Conservation (phyloP, 164 flowering plant genomes). For the Protea cynaroides region DNA sequence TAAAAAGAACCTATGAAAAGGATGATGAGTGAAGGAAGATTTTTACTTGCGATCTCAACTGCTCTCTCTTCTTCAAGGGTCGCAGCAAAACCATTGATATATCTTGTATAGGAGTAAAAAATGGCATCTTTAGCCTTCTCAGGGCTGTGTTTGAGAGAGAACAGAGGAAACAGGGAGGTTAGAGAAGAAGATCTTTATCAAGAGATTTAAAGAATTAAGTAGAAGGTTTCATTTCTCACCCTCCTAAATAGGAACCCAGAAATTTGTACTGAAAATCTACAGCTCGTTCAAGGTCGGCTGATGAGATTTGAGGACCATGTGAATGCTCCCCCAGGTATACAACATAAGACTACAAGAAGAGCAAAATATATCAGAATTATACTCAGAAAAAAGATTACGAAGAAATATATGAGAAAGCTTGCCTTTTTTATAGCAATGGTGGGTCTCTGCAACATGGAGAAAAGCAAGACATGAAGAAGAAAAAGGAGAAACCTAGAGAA, state of each 20-base stretch:
- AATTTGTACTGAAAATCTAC: slow-evolving; percentile 42
- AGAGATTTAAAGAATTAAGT: not conserved
- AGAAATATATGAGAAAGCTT: slow-evolving; percentile 10
- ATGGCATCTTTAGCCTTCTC: slow-evolving; percentile 13
- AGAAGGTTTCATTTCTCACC: slow-evolving; percentile 19
- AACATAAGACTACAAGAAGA: slow-evolving; percentile 35
- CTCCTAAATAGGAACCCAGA: slow-evolving; percentile 40
- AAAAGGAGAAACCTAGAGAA: not conserved
- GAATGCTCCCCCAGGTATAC: slow-evolving; percentile 60
- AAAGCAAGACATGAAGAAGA: not conserved
- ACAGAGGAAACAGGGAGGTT: no score
- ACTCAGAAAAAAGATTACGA: not conserved
- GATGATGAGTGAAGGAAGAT: no score
- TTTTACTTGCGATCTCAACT: slow-evolving; percentile 12
- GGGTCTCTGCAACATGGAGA: slow-evolving; percentile 10
- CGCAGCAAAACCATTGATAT: slow-evolving; percentile 11
- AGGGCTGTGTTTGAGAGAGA: slow-evolving; percentile 4
- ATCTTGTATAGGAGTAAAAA: slow-evolving; percentile 15
- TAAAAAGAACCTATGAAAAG: not conserved
- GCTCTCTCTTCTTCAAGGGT: slow-evolving; percentile 21
- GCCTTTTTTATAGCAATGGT: slow-evolving; percentile 26
- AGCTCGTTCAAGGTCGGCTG: slow-evolving; percentile 25
- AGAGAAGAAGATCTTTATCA: not conserved
- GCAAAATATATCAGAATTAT: not conserved
- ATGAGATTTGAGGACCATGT: slow-evolving; percentile 21